phyloP scores from a whole-genome alignment of 805 yeast genomes.

The Starmerella cellae region DNA sequence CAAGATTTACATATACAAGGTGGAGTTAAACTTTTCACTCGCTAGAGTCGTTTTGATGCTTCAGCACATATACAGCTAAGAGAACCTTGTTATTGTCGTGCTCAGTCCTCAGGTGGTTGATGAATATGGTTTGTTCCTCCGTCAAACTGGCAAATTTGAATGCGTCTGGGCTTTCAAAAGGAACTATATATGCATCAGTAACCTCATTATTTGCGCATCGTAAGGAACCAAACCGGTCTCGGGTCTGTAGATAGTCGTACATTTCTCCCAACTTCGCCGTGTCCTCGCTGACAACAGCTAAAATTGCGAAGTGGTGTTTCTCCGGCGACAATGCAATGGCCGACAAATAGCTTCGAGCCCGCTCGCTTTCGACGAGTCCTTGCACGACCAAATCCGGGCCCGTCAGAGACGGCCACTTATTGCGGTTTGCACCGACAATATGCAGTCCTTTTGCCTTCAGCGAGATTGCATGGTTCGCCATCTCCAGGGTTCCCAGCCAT shows the following conservation, averaged over 20 bases:
- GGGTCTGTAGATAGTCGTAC: constrained; percentile 35
- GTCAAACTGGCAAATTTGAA: constrained; percentile 1
- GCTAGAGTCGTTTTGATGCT: no score
- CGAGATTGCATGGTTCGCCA: constrained; percentile 2
- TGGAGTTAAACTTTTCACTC: no score
- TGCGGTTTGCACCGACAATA: constrained; percentile 16
- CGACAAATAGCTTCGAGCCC: constrained; percentile 45
- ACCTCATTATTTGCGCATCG: constrained; percentile 37
- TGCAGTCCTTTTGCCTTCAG: constrained; percentile 4
- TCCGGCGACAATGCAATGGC: constrained; percentile 24
- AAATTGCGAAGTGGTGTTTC: constrained; percentile 34
- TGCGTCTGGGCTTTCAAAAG: constrained; percentile 23
- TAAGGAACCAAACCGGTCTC: constrained; percentile 48
- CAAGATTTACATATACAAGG: no score
- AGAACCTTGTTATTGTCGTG: constrained; percentile 1
- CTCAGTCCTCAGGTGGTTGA: constrained; percentile 5
- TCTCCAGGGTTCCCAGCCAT: constrained; percentile 20
- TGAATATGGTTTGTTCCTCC: not conserved
- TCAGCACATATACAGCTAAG: not conserved
- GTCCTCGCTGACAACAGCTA: constrained; percentile 32
- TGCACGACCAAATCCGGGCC: constrained; percentile 34
- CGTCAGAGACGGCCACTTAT: constrained; percentile 20
- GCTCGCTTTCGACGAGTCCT: constrained; percentile 45
- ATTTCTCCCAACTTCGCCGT: constrained; percentile 23
- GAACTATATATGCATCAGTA: constrained; percentile 51